A percentile compares a stretch with the other conserved stretches of the same genome.
These are phyloP conservation scores for Paraphaeosphaeria minitans DNA, from an alignment of 2,329 filamentous ascomycete species.

Conservation along the genomic window DNA sequence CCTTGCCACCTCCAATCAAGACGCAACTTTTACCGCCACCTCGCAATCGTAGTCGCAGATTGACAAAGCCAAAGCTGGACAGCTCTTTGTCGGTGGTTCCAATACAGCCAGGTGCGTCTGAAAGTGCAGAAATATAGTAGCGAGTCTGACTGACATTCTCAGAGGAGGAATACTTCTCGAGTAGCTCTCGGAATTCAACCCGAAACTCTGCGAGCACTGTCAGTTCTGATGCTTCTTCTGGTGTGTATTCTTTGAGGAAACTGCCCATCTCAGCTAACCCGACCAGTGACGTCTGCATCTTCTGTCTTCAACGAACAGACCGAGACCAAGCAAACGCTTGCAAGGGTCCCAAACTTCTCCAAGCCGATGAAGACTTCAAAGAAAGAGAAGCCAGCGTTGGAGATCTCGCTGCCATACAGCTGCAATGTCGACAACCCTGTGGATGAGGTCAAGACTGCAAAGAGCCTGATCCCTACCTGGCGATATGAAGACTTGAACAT, in stretches of 20 bases:
- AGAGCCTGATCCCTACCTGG: conserved; percentile 15
- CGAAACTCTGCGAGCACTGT: conserved; percentile 12
- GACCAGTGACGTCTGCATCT: background rate
- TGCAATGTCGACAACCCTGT: conserved; percentile 9
- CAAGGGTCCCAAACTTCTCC: conserved; percentile 7
- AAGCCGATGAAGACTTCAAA: conserved; percentile 3
- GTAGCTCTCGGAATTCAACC: conserved; percentile 13
- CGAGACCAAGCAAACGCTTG: background rate
- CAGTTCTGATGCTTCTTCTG: conserved; percentile 8
- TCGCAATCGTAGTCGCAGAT: conserved; percentile 4
- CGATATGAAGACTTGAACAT: conserved; percentile 16
- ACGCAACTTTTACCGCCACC: background rate
- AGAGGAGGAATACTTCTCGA: conserved; percentile 14
- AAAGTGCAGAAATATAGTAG: background rate
- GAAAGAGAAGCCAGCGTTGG: conserved; percentile 8
- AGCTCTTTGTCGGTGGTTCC: background rate
- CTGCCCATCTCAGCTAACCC: background rate
- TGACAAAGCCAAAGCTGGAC: conserved; percentile 1
- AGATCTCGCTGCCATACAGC: conserved; percentile 15
- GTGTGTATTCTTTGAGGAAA: conserved; percentile 6
- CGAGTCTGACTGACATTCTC: background rate
- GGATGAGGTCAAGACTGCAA: conserved; percentile 8
- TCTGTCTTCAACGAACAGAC: conserved; percentile 3
- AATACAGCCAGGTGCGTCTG: conserved; percentile 4
- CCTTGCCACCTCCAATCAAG: conserved; percentile 7